These are phyloP conservation scores for Aspergillus panamensis DNA, from an alignment of 495 filamentous ascomycete species.

Conservation along the genomic window DNA sequence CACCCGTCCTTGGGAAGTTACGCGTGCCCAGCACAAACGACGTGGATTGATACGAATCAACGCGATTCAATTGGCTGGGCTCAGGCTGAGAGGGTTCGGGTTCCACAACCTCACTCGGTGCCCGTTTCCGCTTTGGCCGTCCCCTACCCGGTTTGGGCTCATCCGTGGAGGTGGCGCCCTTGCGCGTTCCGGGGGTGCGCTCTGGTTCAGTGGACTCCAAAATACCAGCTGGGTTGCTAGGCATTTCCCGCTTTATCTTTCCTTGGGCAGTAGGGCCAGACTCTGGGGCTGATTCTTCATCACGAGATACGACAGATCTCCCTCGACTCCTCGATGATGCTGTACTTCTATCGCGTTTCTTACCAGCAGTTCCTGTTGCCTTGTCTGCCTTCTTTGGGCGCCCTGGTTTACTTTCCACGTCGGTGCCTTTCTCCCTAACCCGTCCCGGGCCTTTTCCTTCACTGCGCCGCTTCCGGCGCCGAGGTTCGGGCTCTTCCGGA, in stretches of 20 bases:
- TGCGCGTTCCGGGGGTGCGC: constrained; percentile 49
- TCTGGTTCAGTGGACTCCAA: constrained; percentile 36
- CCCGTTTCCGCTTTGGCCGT: constrained; percentile 42
- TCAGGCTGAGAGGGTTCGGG: constrained; percentile 30
- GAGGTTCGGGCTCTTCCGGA: constrained; percentile 26
- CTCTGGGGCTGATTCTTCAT: constrained; percentile 52
- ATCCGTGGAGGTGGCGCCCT: constrained; percentile 31
- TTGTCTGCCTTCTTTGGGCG: constrained; percentile 35
- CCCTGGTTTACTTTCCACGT: constrained; percentile 23
- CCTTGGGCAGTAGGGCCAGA: constrained; percentile 36
- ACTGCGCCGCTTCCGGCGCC: constrained; percentile 24
- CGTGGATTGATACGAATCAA: constrained; percentile 48
- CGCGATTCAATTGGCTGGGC: constrained; percentile 28
- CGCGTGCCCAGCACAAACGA: constrained; percentile 66
- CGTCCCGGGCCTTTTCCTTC: constrained; percentile 24
- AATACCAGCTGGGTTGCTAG: constrained; percentile 50
- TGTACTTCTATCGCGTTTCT: constrained; percentile 49
- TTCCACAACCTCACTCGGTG: constrained; percentile 35
- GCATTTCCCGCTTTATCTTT: constrained; percentile 65
- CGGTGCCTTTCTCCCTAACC: constrained; percentile 12
- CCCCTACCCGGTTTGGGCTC: constrained; percentile 32
- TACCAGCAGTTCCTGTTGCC: constrained; percentile 26
- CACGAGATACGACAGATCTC: constrained; percentile 55
- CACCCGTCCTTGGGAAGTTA: constrained; percentile 72
- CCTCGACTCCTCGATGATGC: constrained; percentile 57